phyloP scores from a whole-genome alignment of 805 yeast genomes.

The Nakazawaea populi region DNA sequence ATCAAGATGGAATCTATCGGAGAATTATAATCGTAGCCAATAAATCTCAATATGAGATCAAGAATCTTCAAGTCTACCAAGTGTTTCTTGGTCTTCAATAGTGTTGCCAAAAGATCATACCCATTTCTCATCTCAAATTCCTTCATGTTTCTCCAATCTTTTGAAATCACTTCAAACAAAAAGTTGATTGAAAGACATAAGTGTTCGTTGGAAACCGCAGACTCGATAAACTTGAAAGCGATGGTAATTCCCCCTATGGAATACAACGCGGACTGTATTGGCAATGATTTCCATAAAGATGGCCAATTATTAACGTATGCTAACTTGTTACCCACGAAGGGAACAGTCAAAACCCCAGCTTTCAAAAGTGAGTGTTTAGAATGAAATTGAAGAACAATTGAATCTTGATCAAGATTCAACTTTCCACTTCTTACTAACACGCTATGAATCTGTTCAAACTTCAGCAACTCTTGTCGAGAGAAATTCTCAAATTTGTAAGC shows the following conservation, averaged over 20 bases:
- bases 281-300: neutral
- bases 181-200: slow-evolving; percentile 31
- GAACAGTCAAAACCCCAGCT: slow-evolving; percentile 15
- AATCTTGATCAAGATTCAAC: slow-evolving; percentile 5
- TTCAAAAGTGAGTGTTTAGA: slow-evolving; percentile 13
- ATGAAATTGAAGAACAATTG: slow-evolving; percentile 17
- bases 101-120: slow-evolving; percentile 49
- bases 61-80: slow-evolving; percentile 37
- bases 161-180: slow-evolving; percentile 36
- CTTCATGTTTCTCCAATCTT: slow-evolving; percentile 43
- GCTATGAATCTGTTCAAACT: slow-evolving; percentile 9
- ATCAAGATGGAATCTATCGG: slow-evolving; percentile 52
- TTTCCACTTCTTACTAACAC: slow-evolving; percentile 10
- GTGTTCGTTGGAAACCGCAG: slow-evolving; percentile 26
- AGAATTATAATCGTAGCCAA: slow-evolving; percentile 48
- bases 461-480: slow-evolving; percentile 9
- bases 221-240: slow-evolving; percentile 40
- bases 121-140: slow-evolving; percentile 61
- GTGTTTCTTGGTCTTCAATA: slow-evolving; percentile 42
- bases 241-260: slow-evolving; percentile 48
- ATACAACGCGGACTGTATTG: slow-evolving; percentile 21
- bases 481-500: slow-evolving; percentile 8
- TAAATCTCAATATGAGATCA: slow-evolving; percentile 40
- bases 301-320: slow-evolving; percentile 11
- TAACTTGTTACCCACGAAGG: slow-evolving; percentile 5